A percentile compares a stretch with the other conserved stretches of the same genome.
These are phyloP conservation scores for Tephrocybe sp. DNA, from an alignment of 768 basidiomycete species.

Conservation along the genomic window DNA sequence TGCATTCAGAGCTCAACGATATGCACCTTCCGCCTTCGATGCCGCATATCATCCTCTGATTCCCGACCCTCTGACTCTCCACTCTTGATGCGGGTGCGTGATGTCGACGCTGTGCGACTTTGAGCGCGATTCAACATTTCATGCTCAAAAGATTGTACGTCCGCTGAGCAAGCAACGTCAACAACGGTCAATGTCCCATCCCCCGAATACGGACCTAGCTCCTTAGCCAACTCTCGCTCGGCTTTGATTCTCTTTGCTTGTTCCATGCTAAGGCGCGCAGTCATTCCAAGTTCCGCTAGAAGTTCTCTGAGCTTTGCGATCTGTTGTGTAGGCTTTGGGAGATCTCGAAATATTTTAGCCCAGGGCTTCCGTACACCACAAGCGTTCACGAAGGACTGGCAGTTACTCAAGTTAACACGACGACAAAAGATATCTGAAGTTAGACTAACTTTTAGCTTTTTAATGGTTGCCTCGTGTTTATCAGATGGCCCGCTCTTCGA, in stretches of 20 bases:
- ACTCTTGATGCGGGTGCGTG: slow-evolving; percentile 5
- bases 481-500: slow-evolving; percentile 25
- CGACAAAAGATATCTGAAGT: not conserved
- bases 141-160: slow-evolving; percentile 69
- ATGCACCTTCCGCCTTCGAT: slow-evolving; percentile 42
- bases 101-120: slow-evolving; percentile 16
- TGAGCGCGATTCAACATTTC: slow-evolving; percentile 36
- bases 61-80: slow-evolving; percentile 22
- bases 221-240: slow-evolving; percentile 72
- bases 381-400: slow-evolving; percentile 64
- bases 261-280: slow-evolving; percentile 70
- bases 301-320: slow-evolving; percentile 63
- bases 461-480: slow-evolving; percentile 74
- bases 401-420: not conserved
- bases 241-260: slow-evolving; percentile 76
- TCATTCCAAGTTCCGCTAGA: slow-evolving; percentile 76
- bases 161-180: slow-evolving; percentile 43
- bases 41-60: slow-evolving; percentile 27
- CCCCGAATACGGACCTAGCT: slow-evolving; percentile 55
- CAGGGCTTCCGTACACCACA: slow-evolving; percentile 79
- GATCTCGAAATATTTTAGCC: slow-evolving; percentile 66
- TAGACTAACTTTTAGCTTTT: slow-evolving; percentile 60
- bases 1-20: not conserved
- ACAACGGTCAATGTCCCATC: not conserved
- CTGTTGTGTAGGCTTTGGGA: slow-evolving; percentile 57